phyloP scores from a whole-genome alignment of 1,284 basidiomycete genomes.

The Fomitopsis betulina region DNA sequence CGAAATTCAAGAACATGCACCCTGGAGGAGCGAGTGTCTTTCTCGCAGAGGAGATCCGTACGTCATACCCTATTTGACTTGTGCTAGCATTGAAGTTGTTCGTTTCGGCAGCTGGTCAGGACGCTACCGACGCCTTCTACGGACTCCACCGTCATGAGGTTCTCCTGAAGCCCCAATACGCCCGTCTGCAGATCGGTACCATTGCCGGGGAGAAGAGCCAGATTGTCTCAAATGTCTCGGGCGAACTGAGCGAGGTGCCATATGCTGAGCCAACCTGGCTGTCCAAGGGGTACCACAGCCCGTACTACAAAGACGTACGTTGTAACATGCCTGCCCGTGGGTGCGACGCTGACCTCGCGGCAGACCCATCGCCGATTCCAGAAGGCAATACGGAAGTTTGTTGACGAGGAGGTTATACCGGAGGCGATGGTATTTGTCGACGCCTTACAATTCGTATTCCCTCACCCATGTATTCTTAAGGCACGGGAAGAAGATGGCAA shows the following conservation, averaged over 20 bases:
- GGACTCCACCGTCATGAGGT: constrained; percentile 81
- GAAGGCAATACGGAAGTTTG: constrained; percentile 43
- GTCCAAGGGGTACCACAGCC: constrained; percentile 58
- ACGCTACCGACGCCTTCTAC: constrained; percentile 85
- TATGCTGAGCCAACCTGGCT: constrained; percentile 85
- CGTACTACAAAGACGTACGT: constrained; percentile 58
- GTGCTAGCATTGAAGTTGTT: not conserved
- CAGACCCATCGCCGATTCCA: constrained; percentile 49
- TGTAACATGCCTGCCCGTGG: not conserved
- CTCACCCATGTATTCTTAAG: constrained; percentile 24
- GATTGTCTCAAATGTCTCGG: constrained; percentile 46
- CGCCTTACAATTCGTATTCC: not conserved
- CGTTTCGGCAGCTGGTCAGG: constrained; percentile 50
- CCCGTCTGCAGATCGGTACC: constrained; percentile 64
- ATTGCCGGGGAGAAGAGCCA: constrained; percentile 64
- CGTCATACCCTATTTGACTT: constrained; percentile 15
- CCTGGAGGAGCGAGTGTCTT: constrained; percentile 82
- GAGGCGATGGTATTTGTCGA: constrained; percentile 39
- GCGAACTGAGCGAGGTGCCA: constrained; percentile 56
- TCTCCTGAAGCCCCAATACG: constrained; percentile 68
- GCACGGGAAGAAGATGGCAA: constrained; percentile 78
- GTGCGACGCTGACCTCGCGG: not conserved
- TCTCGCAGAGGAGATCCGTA: constrained; percentile 62
- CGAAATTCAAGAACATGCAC: constrained; percentile 75
- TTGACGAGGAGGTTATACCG: constrained; percentile 44